Conservation (phyloP, 1,284 basidiomycete species). For the Cystobasidium slooffiae region DNA sequence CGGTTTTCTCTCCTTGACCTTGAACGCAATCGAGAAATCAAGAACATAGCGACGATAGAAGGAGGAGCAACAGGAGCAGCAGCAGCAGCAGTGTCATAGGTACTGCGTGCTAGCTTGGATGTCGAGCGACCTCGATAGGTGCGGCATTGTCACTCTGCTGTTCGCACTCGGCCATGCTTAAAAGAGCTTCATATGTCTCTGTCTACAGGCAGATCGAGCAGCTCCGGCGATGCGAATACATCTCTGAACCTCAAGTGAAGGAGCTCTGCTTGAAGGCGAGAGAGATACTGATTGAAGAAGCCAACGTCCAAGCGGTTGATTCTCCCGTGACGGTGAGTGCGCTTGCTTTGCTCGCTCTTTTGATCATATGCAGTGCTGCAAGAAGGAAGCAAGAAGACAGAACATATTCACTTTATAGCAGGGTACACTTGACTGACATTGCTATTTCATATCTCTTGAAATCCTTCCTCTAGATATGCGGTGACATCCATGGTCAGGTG, state of each 20-base stretch:
- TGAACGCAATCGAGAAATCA: not conserved
- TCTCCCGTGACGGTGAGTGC: constrained; percentile 86
- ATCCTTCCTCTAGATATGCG: constrained; percentile 74
- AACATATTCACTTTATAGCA: not conserved
- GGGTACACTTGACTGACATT: constrained; percentile 18
- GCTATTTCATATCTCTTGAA: constrained; percentile 5
- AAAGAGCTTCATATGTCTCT: not conserved
- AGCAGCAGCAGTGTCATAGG: not conserved
- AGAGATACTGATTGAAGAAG: constrained; percentile 95
- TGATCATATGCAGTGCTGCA: not conserved
- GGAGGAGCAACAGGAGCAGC: constrained; percentile 1
- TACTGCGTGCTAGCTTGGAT: constrained; percentile 19
- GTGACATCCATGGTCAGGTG: constrained; percentile 98
- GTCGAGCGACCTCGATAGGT: constrained; percentile 44
- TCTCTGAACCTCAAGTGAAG: constrained; percentile 91
- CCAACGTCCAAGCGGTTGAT: constrained; percentile 94
- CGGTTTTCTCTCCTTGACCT: not conserved
- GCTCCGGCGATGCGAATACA: constrained; percentile 85
- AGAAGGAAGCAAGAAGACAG: not conserved
- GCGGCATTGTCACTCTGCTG: too few relatives aligned
- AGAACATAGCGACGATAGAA: not conserved
- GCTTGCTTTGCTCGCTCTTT: not conserved
- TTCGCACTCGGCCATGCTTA: too few relatives aligned
- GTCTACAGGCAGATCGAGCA: constrained; percentile 63
- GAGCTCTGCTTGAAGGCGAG: constrained; percentile 90